A percentile compares a stretch with the other conserved stretches of the same genome.
These are phyloP conservation scores for Ophiosphaerella korrae DNA, from an alignment of 2,329 filamentous ascomycete genomes.

Conservation along the genomic window DNA sequence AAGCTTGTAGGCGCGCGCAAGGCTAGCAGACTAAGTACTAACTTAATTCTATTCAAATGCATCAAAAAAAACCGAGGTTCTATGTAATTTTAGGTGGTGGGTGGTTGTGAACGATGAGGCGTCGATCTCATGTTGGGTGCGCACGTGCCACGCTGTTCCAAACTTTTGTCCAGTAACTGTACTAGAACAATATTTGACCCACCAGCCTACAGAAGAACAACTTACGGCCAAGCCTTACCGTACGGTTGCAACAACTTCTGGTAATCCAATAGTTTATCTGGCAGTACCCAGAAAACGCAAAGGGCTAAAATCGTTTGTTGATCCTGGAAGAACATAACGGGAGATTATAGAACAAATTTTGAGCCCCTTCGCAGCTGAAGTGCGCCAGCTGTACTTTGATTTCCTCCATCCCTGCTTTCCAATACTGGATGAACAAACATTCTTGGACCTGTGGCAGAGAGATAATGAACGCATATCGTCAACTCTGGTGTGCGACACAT, in stretches of 20 bases:
- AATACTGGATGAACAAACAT: slow-evolving; percentile 21
- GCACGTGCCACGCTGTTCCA: no score
- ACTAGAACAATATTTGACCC: slow-evolving; percentile 22
- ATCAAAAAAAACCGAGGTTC: no score
- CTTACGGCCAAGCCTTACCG: slow-evolving; percentile 9
- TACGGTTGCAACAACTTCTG: slow-evolving; percentile 18
- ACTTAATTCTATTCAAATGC: no score
- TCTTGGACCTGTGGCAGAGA: slow-evolving; percentile 17
- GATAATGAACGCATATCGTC: slow-evolving; percentile 19
- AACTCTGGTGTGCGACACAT: slow-evolving; percentile 21
- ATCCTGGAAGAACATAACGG: slow-evolving; percentile 19
- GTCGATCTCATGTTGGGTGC: no score
- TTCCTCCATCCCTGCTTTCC: slow-evolving; percentile 26
- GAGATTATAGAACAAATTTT: slow-evolving; percentile 26
- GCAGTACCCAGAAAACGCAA: slow-evolving; percentile 19
- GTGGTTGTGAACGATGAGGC: no score
- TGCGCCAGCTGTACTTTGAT: slow-evolving; percentile 18
- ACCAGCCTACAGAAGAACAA: slow-evolving; percentile 1
- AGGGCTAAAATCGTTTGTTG: slow-evolving; percentile 12
- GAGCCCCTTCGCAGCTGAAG: slow-evolving; percentile 8
- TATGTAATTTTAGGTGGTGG: no score
- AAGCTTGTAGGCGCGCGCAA: no score
- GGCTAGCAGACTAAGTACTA: no score
- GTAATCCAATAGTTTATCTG: slow-evolving; percentile 25
- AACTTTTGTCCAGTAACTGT: no score